Evolutionary conservation across 805 yeast genomes (phyloP), one percentile per base, ranked within the genome.

Genomic region (Cyberlindnera maritima): DNA sequence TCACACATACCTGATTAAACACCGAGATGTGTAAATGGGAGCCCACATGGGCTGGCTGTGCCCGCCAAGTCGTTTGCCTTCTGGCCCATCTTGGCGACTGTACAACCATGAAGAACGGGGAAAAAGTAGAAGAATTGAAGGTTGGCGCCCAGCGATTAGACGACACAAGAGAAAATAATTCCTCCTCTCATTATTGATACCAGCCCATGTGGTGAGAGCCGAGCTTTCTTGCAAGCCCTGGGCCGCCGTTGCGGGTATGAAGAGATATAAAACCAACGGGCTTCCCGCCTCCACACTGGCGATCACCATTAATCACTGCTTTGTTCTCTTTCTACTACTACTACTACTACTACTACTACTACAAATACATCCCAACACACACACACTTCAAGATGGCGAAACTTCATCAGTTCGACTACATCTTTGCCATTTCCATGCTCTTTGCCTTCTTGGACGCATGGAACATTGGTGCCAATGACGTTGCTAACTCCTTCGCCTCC

Each of bases 391-490:
- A 33, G 13, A 44, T 44, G 47, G 31, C 43, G 8, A 44, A 48
- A 29, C 52, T 60, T 20, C 58, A 54, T 17, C 54, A 81, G 57
- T 85, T 80, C 59, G 87, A 83, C 64, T 84, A 83, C 60, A 71
- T 85, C 61, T 80, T 85, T 60, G 91, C 88, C 15, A 74, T 83
- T 50, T 79, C 79, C 36, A 74, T 83, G 74, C 64, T 84, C 50
- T 83, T 84, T 65, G 90, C 88, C 49, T 82, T 81, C 70, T 69
- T 85, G 55, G 90, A 85, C 66, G 91, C 90, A 4, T 85, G 80
- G 75, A 84, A 83, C 63, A 84, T 83, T 56, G 91, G 91, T 43
- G 92, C 91, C 26, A 85, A 85, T 60, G 92, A 85, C 70, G 89
- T 85, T 48, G 85, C 91, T 14, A 85, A 85, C 70, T 85, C 92